These are phyloP conservation scores for Volutella citrinella DNA, from an alignment of 2,329 filamentous ascomycete species.

Conservation along the genomic window DNA sequence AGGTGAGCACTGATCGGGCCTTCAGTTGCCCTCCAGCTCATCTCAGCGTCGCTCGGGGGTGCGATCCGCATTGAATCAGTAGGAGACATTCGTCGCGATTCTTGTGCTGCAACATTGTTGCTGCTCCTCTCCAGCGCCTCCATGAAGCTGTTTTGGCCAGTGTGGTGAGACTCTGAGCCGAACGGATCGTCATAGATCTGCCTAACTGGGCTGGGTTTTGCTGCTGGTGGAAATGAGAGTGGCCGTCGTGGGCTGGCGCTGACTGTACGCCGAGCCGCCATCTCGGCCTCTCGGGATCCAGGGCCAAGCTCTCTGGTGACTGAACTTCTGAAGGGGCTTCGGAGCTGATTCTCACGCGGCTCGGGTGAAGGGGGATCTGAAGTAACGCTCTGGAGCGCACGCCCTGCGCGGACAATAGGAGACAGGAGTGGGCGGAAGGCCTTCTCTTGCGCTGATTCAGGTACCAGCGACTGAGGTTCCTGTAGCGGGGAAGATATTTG, in stretches of 20 bases:
- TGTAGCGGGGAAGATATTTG: conserved; percentile 37
- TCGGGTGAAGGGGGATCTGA: conserved; percentile 58
- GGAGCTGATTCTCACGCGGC: conserved; percentile 46
- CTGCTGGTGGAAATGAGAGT: conserved; percentile 10
- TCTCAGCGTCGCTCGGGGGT: conserved; percentile 33
- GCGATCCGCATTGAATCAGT: conserved; percentile 32
- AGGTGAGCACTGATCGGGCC: conserved; percentile 35
- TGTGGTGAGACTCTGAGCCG: conserved; percentile 19
- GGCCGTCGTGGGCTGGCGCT: conserved; percentile 30
- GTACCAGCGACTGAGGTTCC: conserved; percentile 29
- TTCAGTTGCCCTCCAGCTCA: conserved; percentile 42
- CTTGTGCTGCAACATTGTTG: conserved; percentile 11
- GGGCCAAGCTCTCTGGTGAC: conserved; percentile 33
- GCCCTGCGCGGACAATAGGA: conserved; percentile 56
- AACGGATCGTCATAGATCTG: conserved; percentile 29
- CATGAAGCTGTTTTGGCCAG: conserved; percentile 31
- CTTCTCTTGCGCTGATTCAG: conserved; percentile 27
- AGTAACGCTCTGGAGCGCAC: conserved; percentile 55
- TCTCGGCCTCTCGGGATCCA: conserved; percentile 24
- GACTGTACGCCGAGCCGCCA: conserved; percentile 16
- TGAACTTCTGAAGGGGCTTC: conserved; percentile 53
- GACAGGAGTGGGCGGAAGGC: conserved; percentile 46
- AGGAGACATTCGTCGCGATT: conserved; percentile 23
- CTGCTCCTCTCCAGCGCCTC: conserved; percentile 28
- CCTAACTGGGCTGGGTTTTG: conserved; percentile 10